Base-by-base conservation (phyloP, 345 rosid genomes). In the Microcos paniculata region DNA sequence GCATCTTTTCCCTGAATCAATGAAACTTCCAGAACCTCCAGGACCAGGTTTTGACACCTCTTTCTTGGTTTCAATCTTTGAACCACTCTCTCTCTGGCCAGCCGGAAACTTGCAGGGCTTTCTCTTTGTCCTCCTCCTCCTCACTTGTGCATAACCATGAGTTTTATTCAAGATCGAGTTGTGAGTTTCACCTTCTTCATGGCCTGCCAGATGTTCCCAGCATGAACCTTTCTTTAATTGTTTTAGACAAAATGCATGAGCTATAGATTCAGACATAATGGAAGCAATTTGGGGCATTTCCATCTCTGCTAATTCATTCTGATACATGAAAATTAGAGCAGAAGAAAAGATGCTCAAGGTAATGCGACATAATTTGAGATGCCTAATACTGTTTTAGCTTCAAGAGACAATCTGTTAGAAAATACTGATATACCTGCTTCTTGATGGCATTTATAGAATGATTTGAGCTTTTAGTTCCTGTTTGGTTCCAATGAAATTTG, bases 161-260 rank as follows among this genome's bases (percentile, higher is more conserved):
- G 52, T 56, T 42, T 65, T 42, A 12, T 42, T 42, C 28, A 42
- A 43, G 67, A 42, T 19, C 26, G 38, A 23, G 16, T 28, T 43
- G 51, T 56, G 28, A 26, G 78, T 75, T 75, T 66, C 55, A 30
- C n/a, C 77, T 15, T 74, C 69, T 73, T 62, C 70, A 31, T 4
- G 33, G 58, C 48, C 40, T 23, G 5, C 31, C 48, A 28, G 33
- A n/a, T n/a, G 28, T n/a, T 62, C 58, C 70, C 43, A 52, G 61
- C 46, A 15, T 31, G 48, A 55, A 33, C 35, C 71, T 5, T 63
- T 35, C 67, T 63, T 51, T 51, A 23, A 31, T 49, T 15, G 9
- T 28, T 35, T 40, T n/a, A 42, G 66, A 65, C 45, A 40, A 24
- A 18, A 43, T 19, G n/a, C 18, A 6, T 30, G 56, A 11, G 7